Percentiles rank a stretch among this genome's conserved stretches.
Conservation (phyloP, 495 filamentous ascomycete genomes). For the Zalerion maritima region DNA sequence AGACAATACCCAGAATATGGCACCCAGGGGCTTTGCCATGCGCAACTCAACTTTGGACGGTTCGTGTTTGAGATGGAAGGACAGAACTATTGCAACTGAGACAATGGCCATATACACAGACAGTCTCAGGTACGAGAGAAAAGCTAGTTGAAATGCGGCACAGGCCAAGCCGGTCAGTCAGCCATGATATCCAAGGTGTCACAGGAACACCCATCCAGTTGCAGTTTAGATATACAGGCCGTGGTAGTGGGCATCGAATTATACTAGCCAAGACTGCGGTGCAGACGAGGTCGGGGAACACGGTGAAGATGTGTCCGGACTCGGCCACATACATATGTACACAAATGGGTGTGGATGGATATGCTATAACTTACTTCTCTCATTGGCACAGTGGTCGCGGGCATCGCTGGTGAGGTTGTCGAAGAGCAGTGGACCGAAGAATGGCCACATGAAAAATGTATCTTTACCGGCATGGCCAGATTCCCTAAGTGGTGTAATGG, state of each 20-base stretch:
- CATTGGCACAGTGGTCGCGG: constrained; percentile 67
- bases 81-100: constrained; percentile 74
- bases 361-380: constrained; percentile 43
- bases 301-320: too few relatives aligned
- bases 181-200: neutral
- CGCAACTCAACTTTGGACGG: constrained; percentile 55
- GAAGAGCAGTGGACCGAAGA: constrained; percentile 70
- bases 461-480: constrained; percentile 14
- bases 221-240: too few relatives aligned
- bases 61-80: constrained; percentile 71
- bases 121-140: constrained; percentile 88
- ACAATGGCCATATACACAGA: constrained; percentile 86
- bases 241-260: too few relatives aligned
- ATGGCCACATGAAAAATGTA: constrained; percentile 55
- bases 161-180: too few relatives aligned
- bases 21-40: constrained; percentile 70
- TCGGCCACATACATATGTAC: too few relatives aligned
- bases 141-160: constrained; percentile 27
- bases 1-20: constrained; percentile 76
- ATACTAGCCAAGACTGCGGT: too few relatives aligned
- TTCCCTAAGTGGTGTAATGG: neutral
- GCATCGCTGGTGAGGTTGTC: constrained; percentile 81
- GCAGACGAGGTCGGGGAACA: too few relatives aligned
- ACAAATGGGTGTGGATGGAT: neutral
- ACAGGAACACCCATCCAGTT: too few relatives aligned